Evolutionary conservation across 352 stramenopile species (phyloP).

Genomic region (Globisporangium nodosum): DNA sequence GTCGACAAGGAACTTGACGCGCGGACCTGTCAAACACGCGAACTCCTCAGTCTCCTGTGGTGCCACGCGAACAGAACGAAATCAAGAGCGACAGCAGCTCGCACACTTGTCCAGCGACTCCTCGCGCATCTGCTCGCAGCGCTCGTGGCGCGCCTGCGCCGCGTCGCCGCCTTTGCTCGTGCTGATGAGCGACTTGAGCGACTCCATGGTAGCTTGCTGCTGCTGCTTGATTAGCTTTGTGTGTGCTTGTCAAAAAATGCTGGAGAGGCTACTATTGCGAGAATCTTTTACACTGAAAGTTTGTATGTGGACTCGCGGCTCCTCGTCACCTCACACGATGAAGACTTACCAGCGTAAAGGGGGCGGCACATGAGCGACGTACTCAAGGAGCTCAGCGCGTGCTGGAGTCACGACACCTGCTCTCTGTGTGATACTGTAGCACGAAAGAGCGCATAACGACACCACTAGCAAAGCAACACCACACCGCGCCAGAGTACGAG

Average conservation of each 20-base stretch:
- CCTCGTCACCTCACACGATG: background rate
- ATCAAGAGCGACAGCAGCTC: slow-evolving; percentile 2
- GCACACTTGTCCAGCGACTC: slow-evolving; percentile 64
- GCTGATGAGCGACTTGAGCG: slow-evolving; percentile 58
- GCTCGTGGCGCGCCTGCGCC: slow-evolving; percentile 35
- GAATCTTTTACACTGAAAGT: background rate
- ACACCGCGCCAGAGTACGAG: background rate
- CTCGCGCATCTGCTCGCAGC: slow-evolving; percentile 69
- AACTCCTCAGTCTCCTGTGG: background rate
- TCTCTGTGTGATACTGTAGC: background rate
- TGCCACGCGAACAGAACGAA: background rate
- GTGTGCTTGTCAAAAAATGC: slow-evolving; percentile 1
- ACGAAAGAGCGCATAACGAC: background rate
- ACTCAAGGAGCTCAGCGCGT: too few relatives aligned
- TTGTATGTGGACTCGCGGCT: slow-evolving; percentile 4
- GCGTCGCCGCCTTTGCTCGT: slow-evolving; percentile 26
- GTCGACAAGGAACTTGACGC: slow-evolving; percentile 75
- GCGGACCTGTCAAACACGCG: slow-evolving; percentile 35
- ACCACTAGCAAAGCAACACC: too few relatives aligned
- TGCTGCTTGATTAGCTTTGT: background rate
- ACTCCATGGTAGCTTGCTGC: slow-evolving; percentile 37
- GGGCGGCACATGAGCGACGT: too few relatives aligned
- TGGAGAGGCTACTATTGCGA: slow-evolving; percentile 5
- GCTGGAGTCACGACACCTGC: too few relatives aligned
- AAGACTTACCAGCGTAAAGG: too few relatives aligned